Base-by-base conservation (phyloP, 2,329 filamentous ascomycete genomes). In the Clonostachys sp. region DNA sequence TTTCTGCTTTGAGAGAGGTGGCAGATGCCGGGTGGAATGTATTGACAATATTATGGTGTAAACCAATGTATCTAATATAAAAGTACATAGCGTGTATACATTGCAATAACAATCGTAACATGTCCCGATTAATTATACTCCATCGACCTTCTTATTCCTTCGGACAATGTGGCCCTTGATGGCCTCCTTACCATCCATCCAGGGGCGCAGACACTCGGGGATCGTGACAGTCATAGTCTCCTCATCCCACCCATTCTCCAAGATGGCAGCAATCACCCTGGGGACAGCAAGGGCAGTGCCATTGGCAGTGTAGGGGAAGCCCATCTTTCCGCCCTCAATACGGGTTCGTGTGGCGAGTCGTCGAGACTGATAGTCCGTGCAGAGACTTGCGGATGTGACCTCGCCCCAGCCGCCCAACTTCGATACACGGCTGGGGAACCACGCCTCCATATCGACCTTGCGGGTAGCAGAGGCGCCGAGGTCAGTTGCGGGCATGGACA, bases 231-330 rank as follows among this genome's bases (percentile, higher is more conserved):
- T 79, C 57, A 74, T 75, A 17, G 74, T 75, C 20, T 73, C 61
- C 59, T 91, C 86, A 59, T 94, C 81, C 88, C 91, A 99, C 1
- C 90, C 87, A 59, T 91, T 90, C 73, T 99, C 94, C 53, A 99
- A 63, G 45, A 99, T 76, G 6, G 91, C 91, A 20, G 94, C 91
- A 50, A 99, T 63, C 12, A 99, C 87, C 45, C 94, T 78, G 5
- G 94, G 94, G 36, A 97, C 86, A 1, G 94, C 94, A 58, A 97
- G 74, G 1, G 92, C 94, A 2, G 94, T 99, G 1, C 92, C 95
- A 63, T 99, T 99, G 36, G 95, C 77, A 0, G 94, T 99, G 71
- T 89, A 90, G 13, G 91, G 90, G 64, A 90, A 97, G 2, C 77
- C 74, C 39, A 86, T 68, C 60, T 78, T 81, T 33, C 61, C 64